These are phyloP conservation scores for Stropharia rugosoannulata DNA, from an alignment of 768 basidiomycete species.

Conservation along the genomic window DNA sequence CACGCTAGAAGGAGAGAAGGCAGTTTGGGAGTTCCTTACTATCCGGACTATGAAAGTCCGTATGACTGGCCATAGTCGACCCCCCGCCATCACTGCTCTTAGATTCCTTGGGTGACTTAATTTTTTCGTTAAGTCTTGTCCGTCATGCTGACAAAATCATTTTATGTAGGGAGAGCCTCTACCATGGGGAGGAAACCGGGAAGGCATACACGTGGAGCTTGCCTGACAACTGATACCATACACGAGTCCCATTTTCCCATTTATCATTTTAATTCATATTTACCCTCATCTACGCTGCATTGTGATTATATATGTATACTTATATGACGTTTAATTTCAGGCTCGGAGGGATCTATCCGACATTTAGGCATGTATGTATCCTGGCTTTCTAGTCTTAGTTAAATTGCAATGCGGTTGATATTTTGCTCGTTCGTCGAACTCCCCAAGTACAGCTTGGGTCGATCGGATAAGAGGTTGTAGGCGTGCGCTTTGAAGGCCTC, in stretches of 20 bases:
- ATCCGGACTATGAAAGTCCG: constrained; percentile 66
- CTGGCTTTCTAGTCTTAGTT: too few relatives aligned
- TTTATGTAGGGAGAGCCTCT: constrained; percentile 50
- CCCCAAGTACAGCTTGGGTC: too few relatives aligned
- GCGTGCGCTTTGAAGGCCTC: too few relatives aligned
- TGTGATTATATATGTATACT: too few relatives aligned
- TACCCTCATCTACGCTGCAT: not conserved
- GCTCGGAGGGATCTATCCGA: too few relatives aligned
- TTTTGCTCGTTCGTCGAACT: too few relatives aligned
- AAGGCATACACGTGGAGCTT: constrained; percentile 57
- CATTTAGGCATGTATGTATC: too few relatives aligned
- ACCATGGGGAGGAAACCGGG: constrained; percentile 65
- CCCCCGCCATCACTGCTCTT: constrained; percentile 71
- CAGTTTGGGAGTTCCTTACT: constrained; percentile 74
- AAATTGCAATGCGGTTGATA: too few relatives aligned
- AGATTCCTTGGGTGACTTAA: constrained; percentile 71
- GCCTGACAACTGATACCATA: constrained; percentile 40
- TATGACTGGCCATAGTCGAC: constrained; percentile 37
- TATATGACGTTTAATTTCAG: too few relatives aligned
- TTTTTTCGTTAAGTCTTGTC: not conserved
- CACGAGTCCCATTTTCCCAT: too few relatives aligned
- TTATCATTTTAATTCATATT: not conserved
- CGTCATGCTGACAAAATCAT: not conserved
- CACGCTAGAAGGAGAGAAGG: constrained; percentile 62
- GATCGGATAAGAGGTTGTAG: too few relatives aligned